Percentiles rank a stretch among this genome's conserved stretches.
Evolutionary conservation across 139 green algal species (phyloP).

Genomic region (Desmodesmus armatus): DNA sequence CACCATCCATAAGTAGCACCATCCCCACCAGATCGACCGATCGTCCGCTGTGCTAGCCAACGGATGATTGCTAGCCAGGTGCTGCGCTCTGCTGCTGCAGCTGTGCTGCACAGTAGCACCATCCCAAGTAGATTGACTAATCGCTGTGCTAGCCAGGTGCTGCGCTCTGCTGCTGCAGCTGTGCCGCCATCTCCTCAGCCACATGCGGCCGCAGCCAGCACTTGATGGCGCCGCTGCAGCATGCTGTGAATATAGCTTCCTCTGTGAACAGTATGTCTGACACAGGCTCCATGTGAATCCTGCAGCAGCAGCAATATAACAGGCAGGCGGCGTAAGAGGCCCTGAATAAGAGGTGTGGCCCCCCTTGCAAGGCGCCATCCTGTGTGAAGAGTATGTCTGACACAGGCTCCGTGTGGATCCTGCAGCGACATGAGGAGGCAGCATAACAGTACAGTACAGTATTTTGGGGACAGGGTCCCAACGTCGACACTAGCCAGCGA

Average conservation of each 20-base stretch:
- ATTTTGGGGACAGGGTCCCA: no score
- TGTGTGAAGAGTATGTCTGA: constrained; percentile 75
- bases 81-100: constrained; percentile 8
- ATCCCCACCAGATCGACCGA: not conserved
- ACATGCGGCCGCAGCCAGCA: constrained; percentile 68
- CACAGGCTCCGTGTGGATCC: constrained; percentile 81
- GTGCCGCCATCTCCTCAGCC: no score
- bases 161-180: constrained; percentile 27
- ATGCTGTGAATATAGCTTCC: constrained; percentile 67
- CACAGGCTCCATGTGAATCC: constrained; percentile 81
- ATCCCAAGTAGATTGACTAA: not conserved
- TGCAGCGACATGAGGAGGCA: constrained; percentile 38
- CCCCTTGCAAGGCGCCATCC: no score
- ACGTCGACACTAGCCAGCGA: no score
- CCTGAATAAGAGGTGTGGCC: no score
- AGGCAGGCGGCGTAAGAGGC: no score
- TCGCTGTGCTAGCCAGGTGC: not conserved
- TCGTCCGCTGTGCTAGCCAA: no score
- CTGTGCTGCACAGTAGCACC: not conserved
- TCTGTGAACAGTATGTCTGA: constrained; percentile 75
- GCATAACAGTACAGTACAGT: not conserved
- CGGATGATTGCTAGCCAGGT: no score
- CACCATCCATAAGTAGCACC: no score
- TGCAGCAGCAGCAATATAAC: constrained; percentile 33
- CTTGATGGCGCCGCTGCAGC: constrained; percentile 67